Evolutionary conservation across 2,329 filamentous ascomycete species (phyloP).

Genomic region (Nannizziopsis arthrosporioides): DNA sequence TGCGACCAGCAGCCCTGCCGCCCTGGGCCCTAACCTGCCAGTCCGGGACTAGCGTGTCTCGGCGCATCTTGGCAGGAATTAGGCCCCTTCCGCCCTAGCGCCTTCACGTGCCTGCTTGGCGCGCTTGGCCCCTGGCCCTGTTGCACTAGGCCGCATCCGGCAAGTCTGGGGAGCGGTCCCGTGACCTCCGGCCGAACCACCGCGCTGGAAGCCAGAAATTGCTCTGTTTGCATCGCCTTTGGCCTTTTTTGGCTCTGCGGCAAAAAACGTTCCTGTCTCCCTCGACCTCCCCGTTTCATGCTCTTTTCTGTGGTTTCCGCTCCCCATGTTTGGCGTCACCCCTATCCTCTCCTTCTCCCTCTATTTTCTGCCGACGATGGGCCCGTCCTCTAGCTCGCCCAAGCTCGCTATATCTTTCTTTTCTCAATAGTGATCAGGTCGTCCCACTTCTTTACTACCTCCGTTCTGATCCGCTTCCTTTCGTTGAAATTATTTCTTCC

Average conservation of each 20-base stretch:
- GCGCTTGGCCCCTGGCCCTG: background rate
- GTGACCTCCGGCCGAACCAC: no score
- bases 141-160: conserved; percentile 4
- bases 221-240: background rate
- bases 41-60: background rate
- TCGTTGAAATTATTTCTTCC: background rate
- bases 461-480: background rate
- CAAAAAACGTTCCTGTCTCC: no score
- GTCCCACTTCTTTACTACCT: background rate
- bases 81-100: background rate
- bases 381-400: no score
- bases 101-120: background rate
- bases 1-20: background rate
- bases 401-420: no score
- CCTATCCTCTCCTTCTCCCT: background rate
- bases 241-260: background rate
- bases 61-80: background rate
- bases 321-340: background rate
- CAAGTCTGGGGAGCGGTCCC: no score
- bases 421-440: no score
- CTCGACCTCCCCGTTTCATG: no score
- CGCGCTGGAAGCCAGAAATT: background rate
- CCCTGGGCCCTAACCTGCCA: background rate
- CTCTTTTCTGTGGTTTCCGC: no score
- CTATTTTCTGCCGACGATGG: background rate